Conservation (phyloP, 306 rosid species). For the Canavalia ensiformis region DNA sequence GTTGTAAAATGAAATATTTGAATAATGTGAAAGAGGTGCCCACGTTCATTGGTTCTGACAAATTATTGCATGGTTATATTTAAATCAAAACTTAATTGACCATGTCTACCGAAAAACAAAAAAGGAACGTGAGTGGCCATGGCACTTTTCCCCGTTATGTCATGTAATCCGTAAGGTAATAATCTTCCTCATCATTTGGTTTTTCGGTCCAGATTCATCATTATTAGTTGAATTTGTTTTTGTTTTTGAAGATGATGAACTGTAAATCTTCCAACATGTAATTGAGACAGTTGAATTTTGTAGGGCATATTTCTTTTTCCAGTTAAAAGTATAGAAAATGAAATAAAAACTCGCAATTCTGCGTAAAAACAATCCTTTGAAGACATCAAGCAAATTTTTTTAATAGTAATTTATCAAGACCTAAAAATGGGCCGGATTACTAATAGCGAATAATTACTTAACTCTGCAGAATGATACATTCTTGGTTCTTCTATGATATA, state of each 20-base stretch:
- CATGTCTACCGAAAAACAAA: too few species aligned
- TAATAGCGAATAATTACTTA: background rate
- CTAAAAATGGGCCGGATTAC: background rate
- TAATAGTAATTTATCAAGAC: background rate
- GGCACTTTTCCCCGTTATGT: background rate
- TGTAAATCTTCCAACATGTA: background rate
- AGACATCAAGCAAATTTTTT: background rate
- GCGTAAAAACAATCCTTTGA: background rate
- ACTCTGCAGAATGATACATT: background rate
- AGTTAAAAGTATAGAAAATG: background rate
- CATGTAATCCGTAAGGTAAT: background rate
- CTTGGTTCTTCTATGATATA: background rate
- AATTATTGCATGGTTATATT: constrained; percentile 1
- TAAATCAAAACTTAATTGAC: background rate
- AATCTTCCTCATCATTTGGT: background rate
- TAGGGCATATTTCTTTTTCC: background rate
- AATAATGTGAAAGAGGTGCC: constrained; percentile 8
- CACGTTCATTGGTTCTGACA: background rate
- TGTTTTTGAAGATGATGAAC: background rate
- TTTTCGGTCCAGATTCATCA: background rate
- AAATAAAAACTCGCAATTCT: background rate
- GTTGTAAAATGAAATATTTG: constrained; percentile 19
- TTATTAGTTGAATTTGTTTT: background rate
- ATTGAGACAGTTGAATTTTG: background rate
- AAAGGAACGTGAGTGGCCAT: background rate